Evolutionary conservation across 371 early-diverging fungal species (phyloP).

Genomic region (Zopfochytrium polystomum): DNA sequence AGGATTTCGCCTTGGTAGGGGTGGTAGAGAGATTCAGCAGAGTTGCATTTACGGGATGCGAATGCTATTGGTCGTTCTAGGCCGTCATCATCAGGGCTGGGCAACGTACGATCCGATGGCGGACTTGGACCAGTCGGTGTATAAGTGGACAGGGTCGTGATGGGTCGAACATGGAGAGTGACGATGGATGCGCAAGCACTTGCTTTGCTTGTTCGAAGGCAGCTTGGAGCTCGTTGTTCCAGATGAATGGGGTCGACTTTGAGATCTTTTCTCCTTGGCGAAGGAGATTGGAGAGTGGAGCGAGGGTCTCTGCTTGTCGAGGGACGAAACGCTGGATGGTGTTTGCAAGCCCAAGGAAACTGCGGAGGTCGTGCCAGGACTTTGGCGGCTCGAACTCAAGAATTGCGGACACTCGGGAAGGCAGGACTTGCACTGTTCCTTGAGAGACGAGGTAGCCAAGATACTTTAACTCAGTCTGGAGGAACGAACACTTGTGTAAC

Average conservation of each 20-base stretch:
- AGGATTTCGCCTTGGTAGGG: conserved; percentile 1
- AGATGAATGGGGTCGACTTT: too few species aligned
- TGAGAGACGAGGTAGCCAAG: conserved; percentile 7
- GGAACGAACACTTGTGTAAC: conserved; percentile 5
- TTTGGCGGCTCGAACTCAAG: conserved; percentile 39
- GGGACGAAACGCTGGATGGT: conserved; percentile 54
- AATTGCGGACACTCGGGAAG: conserved; percentile 43
- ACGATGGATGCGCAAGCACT: neutral
- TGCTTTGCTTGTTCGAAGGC: neutral
- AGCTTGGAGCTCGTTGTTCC: neutral
- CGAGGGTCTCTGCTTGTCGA: conserved; percentile 38
- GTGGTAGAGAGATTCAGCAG: too few species aligned
- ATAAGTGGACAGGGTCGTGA: neutral
- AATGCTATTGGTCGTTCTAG: conserved; percentile 5
- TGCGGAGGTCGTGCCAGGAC: conserved; percentile 36
- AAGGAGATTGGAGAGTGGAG: conserved; percentile 45
- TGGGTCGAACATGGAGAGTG: conserved; percentile 10
- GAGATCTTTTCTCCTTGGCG: too few species aligned
- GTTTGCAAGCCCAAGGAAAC: conserved; percentile 52
- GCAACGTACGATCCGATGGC: conserved; percentile 15
- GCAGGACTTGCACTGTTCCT: conserved; percentile 26
- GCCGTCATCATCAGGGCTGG: conserved; percentile 7
- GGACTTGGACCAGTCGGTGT: conserved; percentile 6
- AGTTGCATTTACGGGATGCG: conserved; percentile 7
- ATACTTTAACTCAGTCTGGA: neutral